Percentiles rank a stretch among this genome's conserved stretches.
Evolutionary conservation across 1,284 basidiomycete species (phyloP).

Genomic region (Boletus sp.): DNA sequence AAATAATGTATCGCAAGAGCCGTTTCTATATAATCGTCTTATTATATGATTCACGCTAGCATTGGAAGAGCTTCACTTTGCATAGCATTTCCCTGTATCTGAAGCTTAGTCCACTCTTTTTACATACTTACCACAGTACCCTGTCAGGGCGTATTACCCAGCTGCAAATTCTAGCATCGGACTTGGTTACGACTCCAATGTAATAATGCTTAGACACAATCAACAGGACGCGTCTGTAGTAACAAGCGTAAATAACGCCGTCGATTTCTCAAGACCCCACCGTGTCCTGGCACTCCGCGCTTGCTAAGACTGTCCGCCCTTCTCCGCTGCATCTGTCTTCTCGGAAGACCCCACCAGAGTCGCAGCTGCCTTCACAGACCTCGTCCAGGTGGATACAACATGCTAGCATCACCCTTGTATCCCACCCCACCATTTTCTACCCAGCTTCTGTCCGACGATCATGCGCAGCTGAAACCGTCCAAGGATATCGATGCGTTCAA

Average conservation of each 20-base stretch:
- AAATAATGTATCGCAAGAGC: conserved; percentile 10
- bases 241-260: conserved; percentile 31
- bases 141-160: conserved; percentile 2
- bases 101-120: conserved; percentile 6
- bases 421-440: conserved; percentile 48
- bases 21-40: conserved; percentile 14
- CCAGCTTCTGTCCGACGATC: conserved; percentile 46
- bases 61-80: conserved; percentile 3
- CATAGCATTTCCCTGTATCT: background rate
- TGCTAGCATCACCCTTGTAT: conserved; percentile 61
- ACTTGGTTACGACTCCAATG: no score
- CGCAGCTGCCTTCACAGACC: conserved; percentile 3
- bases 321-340: conserved; percentile 6
- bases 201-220: background rate
- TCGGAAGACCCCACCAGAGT: conserved; percentile 5
- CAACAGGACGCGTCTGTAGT: conserved; percentile 17
- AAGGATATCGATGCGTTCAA: conserved; percentile 72
- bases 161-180: no score
- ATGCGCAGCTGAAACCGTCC: conserved; percentile 55
- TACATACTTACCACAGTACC: conserved; percentile 1
- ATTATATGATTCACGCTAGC: conserved; percentile 14
- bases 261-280: conserved; percentile 12
- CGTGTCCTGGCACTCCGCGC: background rate
- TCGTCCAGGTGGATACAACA: conserved; percentile 29
- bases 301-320: conserved; percentile 14